Evolutionary conservation across 768 basidiomycete species (phyloP).

Genomic region (Xerocomellus chrysenteron): DNA sequence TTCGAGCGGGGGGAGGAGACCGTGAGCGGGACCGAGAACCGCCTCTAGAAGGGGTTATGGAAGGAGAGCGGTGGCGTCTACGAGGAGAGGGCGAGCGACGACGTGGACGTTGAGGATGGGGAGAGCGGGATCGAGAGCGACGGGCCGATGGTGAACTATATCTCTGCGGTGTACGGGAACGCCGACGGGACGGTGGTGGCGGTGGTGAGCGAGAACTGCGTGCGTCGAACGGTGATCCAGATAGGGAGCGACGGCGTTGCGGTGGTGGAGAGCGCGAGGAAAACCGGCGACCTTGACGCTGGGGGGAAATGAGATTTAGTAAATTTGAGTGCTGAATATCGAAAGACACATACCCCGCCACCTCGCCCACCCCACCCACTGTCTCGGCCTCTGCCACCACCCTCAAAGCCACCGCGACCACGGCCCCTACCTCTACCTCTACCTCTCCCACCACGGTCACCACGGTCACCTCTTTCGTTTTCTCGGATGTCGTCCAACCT

Average conservation of each 20-base stretch:
- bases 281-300: conserved; percentile 48
- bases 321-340: neutral
- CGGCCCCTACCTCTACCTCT: conserved; percentile 61
- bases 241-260: conserved; percentile 46
- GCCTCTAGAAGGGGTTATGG: conserved; percentile 31
- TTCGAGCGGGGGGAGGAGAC: conserved; percentile 40
- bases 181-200: conserved; percentile 33
- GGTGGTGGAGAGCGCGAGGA: conserved; percentile 47
- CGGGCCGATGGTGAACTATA: conserved; percentile 37
- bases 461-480: conserved; percentile 49
- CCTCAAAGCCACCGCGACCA: conserved; percentile 48
- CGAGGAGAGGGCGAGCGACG: conserved; percentile 30
- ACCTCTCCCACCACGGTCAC: conserved; percentile 47
- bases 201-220: conserved; percentile 41
- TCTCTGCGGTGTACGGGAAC: conserved; percentile 38
- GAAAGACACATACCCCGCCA: conserved; percentile 40
- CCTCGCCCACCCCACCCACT: conserved; percentile 69
- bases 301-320: conserved; percentile 11
- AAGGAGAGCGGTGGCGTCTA: conserved; percentile 34
- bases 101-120: conserved; percentile 20
- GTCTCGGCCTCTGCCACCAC: conserved; percentile 51
- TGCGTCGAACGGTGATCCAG: conserved; percentile 35
- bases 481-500: conserved; percentile 70
- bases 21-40: conserved; percentile 44
- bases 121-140: conserved; percentile 38